A percentile compares a stretch with the other conserved stretches of the same genome.
Evolutionary conservation across 2,329 filamentous ascomycete genomes (phyloP).

Genomic region (Colletotrichum camelliae): DNA sequence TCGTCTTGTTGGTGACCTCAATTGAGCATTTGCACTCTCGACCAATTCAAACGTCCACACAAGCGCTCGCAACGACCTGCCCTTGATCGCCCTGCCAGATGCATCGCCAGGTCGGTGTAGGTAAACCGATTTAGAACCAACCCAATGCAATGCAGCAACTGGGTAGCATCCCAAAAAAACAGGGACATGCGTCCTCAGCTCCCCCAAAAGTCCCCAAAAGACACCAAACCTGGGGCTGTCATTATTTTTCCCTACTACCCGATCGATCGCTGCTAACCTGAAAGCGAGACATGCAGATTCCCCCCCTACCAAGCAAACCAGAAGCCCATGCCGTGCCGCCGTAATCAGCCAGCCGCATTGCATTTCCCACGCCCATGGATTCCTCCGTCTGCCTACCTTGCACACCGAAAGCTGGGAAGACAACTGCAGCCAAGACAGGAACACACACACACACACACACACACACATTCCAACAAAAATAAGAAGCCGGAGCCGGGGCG

Average conservation of each 20-base stretch:
- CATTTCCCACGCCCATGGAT: background rate
- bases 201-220: background rate
- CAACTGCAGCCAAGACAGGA: background rate
- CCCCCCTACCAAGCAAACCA: background rate
- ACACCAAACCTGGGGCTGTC: background rate
- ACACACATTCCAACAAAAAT: background rate
- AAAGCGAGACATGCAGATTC: background rate
- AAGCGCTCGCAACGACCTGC: background rate
- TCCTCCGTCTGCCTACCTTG: background rate
- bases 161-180: background rate
- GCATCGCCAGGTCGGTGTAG: background rate
- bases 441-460: background rate
- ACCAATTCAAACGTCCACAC: background rate
- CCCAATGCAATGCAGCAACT: background rate
- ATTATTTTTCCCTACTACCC: background rate
- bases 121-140: background rate
- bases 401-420: background rate
- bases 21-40: background rate
- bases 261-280: background rate
- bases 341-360: background rate
- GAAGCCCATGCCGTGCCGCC: background rate
- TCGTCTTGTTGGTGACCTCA: background rate
- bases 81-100: background rate
- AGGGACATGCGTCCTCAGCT: background rate
- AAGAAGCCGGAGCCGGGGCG: background rate